Evolutionary conservation across 1,139 yeast genomes (phyloP), one percentile per base, ranked within the genome.

Genomic region (Taphrina betulina): DNA sequence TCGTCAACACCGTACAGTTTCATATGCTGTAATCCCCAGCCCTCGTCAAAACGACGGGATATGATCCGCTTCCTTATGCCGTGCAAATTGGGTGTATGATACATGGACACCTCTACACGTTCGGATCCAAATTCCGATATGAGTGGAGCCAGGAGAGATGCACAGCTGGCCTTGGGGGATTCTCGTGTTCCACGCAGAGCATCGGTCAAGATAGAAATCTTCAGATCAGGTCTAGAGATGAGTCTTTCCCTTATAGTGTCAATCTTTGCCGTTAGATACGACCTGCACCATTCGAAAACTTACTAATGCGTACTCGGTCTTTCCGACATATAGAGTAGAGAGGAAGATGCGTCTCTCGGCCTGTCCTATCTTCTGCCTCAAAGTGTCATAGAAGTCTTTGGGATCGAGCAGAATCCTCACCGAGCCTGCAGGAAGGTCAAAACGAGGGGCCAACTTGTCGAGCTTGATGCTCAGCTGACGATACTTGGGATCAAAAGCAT

Each of bases 1-100:
- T 89, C 82, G 68, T 92, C 99, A 66, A 89, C 82, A 1, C 98
- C 98, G 67, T 92, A 92, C 37, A 94, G 77, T 69, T 92, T 92
- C 98, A 92, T 94, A 68, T 92, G 99, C 70, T 92, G 99, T 54
- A 92, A 75, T 0, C 99, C 99, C 66, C 79, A 75, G 5, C 95
- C 92, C 71, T 92, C 99, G 68, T 90, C 89, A 61, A 90, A 76
- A 61, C 98, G 76, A 58, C 79, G 83, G 0, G 99, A 98, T 2
- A 89, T 76, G 50, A 86, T 57, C 17, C 72, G 65, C 65, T 82
- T 81, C 58, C 79, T 77, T 58, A 85, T 67, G 0, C 95, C 95
- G 45, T 78, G 73, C 62, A 87, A 76, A 62, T 83, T 83, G 0
- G 99, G 98, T 0, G 98, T 92, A 64, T 86, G 95, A 68, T 86